Base-by-base conservation (phyloP, 1,284 basidiomycete species). In the Ceratobasidium papillatum region DNA sequence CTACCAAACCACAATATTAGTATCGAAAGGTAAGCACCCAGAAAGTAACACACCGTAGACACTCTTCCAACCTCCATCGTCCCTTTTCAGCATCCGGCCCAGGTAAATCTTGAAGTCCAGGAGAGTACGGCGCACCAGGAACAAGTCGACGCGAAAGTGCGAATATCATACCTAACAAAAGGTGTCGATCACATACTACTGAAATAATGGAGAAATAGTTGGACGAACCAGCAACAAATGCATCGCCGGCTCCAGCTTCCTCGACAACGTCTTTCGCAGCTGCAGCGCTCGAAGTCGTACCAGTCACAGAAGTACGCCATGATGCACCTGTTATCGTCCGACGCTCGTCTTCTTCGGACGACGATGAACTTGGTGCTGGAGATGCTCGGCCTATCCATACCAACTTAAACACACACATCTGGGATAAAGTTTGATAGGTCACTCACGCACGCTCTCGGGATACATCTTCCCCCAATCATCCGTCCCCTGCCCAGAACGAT, bases 21-120 rank as follows among this genome's bases (percentile, higher is more conserved):
- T 41, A 72, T 27, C 7, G n/a, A 34, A 17, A 58, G 25, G 8
- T 22, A 32, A 30, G 8, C n/a, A 3, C 25, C 3, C 14, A 27
- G 52, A 19, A 27, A 4, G 30, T n/a, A 30, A 38, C 64, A 12
- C n/a, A 75, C 74, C 74, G 56, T 25, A 77, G 62, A 69, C 77
- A 77, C 34, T 77, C 77, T 74, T 77, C 77, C 17, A 77, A 43
- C 54, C 76, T 63, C 77, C 75, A 76, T 34, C 76, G 63, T 4
- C 77, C 77, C 49, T 74, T 43, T 58, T 77, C 74, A 12, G 66
- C 66, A 62, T 56, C 72, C 34, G 71, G 25, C 19, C 41, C 75
- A 19, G 56, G 62, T 19, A 56, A 47, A 56, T 43, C 61, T 38
- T 49, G 58, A 30, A 49, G 59, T 25, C 66, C 71, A 45, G 77